Conservation (phyloP, 108 stramenopile species). For the Cyclotella atomus region DNA sequence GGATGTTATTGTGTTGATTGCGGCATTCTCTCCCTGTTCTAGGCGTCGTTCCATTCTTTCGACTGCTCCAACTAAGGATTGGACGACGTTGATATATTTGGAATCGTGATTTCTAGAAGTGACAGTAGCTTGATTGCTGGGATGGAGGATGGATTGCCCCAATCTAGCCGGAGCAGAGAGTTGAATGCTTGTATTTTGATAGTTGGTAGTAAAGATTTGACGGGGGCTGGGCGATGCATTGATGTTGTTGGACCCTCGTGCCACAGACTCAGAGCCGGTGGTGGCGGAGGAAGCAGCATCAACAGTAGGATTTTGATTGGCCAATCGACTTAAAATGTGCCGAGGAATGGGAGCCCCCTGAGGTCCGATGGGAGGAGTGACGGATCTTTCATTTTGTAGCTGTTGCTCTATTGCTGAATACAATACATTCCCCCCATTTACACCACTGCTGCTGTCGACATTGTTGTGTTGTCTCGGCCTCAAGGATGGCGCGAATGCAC, state of each 20-base stretch:
- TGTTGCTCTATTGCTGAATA: no score
- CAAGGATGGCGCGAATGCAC: neutral
- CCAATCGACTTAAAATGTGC: conserved; percentile 1
- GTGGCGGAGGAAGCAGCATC: neutral
- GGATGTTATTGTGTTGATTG: neutral
- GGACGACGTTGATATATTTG: conserved; percentile 16
- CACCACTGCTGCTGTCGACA: neutral
- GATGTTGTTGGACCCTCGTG: neutral
- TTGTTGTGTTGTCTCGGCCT: neutral
- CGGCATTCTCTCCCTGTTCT: conserved; percentile 1
- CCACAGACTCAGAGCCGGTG: neutral
- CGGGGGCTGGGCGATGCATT: neutral
- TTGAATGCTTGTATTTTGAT: neutral
- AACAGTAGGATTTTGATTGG: neutral
- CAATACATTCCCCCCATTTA: neutral
- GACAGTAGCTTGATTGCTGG: neutral
- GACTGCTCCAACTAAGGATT: conserved; percentile 13
- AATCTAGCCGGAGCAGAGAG: conserved; percentile 3
- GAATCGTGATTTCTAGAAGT: neutral
- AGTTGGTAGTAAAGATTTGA: neutral
- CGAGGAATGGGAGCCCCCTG: conserved; percentile 38
- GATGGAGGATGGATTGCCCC: neutral
- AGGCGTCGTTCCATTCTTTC: neutral
- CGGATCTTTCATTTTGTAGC: neutral
- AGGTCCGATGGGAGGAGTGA: conserved; percentile 36